Evolutionary conservation across 2,329 filamentous ascomycete species (phyloP), one percentile per base, ranked within the genome.

Genomic region (Immersiporthe knoxdaviesiana): DNA sequence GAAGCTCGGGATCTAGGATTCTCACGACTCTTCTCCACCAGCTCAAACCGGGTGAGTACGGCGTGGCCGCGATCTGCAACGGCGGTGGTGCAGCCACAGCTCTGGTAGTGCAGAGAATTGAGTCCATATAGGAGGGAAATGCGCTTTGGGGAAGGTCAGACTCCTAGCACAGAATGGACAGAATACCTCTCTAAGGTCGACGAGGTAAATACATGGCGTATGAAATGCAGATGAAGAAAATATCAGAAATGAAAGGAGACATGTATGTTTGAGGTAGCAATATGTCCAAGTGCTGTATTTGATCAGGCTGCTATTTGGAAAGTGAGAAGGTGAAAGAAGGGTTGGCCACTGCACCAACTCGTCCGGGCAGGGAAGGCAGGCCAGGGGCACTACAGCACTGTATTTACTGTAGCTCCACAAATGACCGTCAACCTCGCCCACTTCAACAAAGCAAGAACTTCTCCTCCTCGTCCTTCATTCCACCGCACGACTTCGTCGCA

Each of bases 51-150:
- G 94, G 94, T 47, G 92, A 99, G 82, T 98, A 97, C 78, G 96
- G 96, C 66, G 92, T 95, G 73, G 96, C 94, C 21, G 94, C 94
- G 2, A 98, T 99, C 71, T 98, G 96, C 83, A 99, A 99, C 76
- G 96, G 96, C 60, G 96, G 96, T 56, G 96, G 96, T 70, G 95
- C 94, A 18, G 93, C 95, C 1, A 95, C 92, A 12, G 96, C 94
- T 0, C 86, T 98, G 77, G 93, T 98, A 63, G 93, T 99, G 67
- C 94, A 98, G 81, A 90, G 90, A 75, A 85, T 95, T 74, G 90
- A 91, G 72, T 82, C 82, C 63, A 84, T 86, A 67, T 88, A 62
- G 65, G 59, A 50, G 5, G 37, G 16, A 21, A 30, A 21, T 10
- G 44, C 21, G 77, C 58, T 59, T 18, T 27, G n/a, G 30, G 50